Evolutionary conservation across 73 alveolate genomes (phyloP).

Genomic region (Uronychia setigera): DNA sequence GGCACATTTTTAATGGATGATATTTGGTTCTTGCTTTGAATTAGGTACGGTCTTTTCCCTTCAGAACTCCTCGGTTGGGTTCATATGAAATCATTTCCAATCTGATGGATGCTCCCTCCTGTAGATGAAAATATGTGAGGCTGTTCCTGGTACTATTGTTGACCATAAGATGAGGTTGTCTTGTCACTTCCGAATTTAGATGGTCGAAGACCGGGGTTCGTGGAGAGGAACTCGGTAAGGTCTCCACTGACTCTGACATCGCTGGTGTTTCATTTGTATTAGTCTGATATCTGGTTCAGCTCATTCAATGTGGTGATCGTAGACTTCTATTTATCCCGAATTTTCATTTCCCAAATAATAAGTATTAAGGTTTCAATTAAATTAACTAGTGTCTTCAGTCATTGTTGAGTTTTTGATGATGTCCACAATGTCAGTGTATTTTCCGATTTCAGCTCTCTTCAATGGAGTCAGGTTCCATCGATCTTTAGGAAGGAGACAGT

Average conservation of each 20-base stretch:
- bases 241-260: neutral
- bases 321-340: neutral
- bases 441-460: conserved; percentile 30
- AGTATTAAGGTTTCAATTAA: neutral
- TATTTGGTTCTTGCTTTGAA: no score
- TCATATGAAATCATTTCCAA: no score
- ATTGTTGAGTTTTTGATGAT: neutral
- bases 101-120: no score
- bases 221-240: no score
- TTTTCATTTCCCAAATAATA: neutral
- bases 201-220: no score
- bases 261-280: neutral
- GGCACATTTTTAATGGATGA: no score
- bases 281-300: neutral
- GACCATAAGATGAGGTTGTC: no score
- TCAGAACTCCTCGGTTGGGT: no score
- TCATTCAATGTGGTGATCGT: neutral
- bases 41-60: no score
- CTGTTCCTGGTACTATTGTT: no score
- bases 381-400: neutral
- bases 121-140: no score
- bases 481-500: conserved; percentile 42
- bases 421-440: conserved; percentile 22
- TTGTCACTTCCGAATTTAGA: no score
- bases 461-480: conserved; percentile 65